Conservation (phyloP, 768 basidiomycete species). For the Russula dissimulans region DNA sequence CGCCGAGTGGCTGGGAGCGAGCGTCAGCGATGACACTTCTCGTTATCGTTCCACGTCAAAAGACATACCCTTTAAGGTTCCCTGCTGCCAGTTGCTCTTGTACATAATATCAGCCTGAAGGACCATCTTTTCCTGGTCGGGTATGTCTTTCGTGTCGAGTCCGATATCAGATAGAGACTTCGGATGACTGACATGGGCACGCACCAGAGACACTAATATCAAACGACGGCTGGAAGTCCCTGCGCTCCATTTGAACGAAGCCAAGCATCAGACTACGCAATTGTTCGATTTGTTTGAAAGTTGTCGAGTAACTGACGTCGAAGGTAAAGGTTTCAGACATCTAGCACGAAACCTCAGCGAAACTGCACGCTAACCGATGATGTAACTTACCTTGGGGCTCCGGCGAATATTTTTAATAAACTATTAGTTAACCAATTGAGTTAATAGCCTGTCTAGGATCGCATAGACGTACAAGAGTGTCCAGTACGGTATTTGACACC, state of each 20-base stretch:
- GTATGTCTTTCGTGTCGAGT: constrained; percentile 45
- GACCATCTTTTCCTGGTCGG: constrained; percentile 69
- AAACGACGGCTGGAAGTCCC: constrained; percentile 70
- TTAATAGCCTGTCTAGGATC: neutral
- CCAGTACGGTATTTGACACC: constrained; percentile 58
- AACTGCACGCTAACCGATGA: neutral
- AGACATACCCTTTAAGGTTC: constrained; percentile 52
- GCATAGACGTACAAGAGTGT: constrained; percentile 36
- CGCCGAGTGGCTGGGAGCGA: constrained; percentile 51
- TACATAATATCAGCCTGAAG: constrained; percentile 79
- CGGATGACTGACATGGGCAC: constrained; percentile 2
- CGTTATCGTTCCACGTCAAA: neutral
- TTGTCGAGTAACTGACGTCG: constrained; percentile 69
- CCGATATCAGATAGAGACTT: constrained; percentile 1
- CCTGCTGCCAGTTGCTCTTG: constrained; percentile 81
- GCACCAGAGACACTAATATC: constrained; percentile 61
- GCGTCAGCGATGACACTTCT: neutral
- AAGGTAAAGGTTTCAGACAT: constrained; percentile 80
- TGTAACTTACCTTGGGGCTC: constrained; percentile 47
- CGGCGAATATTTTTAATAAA: constrained; percentile 65
- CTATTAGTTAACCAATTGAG: constrained; percentile 27
- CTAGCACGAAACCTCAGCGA: constrained; percentile 19
- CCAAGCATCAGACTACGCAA: constrained; percentile 71
- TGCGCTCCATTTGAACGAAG: constrained; percentile 59
- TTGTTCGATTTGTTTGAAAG: constrained; percentile 71